These are phyloP conservation scores for Coprinopsis marcescibilis DNA, from an alignment of 768 basidiomycete genomes.

Conservation along the genomic window DNA sequence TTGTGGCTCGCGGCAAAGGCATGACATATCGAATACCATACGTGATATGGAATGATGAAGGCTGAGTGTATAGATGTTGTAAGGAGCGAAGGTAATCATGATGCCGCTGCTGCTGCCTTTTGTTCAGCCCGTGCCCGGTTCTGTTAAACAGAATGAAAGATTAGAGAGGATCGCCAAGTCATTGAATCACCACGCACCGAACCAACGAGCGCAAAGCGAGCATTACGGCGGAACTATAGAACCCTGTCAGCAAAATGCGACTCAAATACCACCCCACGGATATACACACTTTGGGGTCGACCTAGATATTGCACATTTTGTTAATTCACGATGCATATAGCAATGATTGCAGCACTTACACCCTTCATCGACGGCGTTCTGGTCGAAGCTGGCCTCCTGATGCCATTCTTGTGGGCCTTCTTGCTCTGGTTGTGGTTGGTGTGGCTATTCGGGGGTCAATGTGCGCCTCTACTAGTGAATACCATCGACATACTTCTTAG, in stretches of 20 bases:
- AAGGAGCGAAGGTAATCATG: slow-evolving; percentile 14
- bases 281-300: slow-evolving; percentile 68
- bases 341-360: slow-evolving; percentile 51
- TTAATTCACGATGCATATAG: slow-evolving; percentile 6
- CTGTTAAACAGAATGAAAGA: slow-evolving; percentile 28
- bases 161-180: background rate
- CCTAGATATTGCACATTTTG: slow-evolving; percentile 33
- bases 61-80: background rate
- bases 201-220: slow-evolving; percentile 64
- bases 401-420: slow-evolving; percentile 98
- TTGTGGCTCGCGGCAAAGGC: slow-evolving; percentile 1
- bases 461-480: slow-evolving; percentile 1
- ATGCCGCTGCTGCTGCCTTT: slow-evolving; percentile 41
- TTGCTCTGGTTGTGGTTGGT: slow-evolving; percentile 95
- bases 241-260: slow-evolving; percentile 9
- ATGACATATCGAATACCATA: slow-evolving; percentile 9
- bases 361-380: slow-evolving; percentile 82
- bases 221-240: slow-evolving; percentile 78
- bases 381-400: slow-evolving; percentile 73
- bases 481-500: slow-evolving; percentile 74
- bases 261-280: slow-evolving; percentile 4
- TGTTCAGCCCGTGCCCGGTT: slow-evolving; percentile 61
- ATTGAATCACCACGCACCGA: slow-evolving; percentile 47
- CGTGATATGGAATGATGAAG: slow-evolving; percentile 2
- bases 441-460: slow-evolving; percentile 43